These are phyloP conservation scores for Saturnispora quitensis DNA, from an alignment of 805 yeast species.

Conservation along the genomic window DNA sequence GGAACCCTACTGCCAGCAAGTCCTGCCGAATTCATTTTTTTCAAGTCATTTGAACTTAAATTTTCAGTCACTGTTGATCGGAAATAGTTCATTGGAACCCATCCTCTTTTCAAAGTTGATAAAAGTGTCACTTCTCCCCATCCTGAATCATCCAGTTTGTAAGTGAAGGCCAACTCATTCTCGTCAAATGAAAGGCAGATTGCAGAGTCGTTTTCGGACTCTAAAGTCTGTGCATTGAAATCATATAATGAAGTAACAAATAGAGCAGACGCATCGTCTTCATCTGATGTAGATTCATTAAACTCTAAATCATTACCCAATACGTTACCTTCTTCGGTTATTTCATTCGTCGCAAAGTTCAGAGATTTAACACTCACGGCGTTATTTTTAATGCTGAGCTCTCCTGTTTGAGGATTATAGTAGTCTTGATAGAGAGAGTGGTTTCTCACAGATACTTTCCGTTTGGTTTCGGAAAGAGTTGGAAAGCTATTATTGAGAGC, in stretches of 20 bases:
- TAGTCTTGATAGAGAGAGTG: constrained; percentile 19
- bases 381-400: constrained; percentile 5
- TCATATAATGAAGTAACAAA: constrained; percentile 29
- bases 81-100: constrained; percentile 83
- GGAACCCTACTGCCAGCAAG: constrained; percentile 40
- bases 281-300: constrained; percentile 9
- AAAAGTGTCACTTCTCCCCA: constrained; percentile 81
- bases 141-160: constrained; percentile 70
- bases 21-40: constrained; percentile 13
- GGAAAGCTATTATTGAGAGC: constrained; percentile 16
- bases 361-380: not conserved
- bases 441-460: constrained; percentile 23
- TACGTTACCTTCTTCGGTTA: constrained; percentile 2
- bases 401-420: constrained; percentile 11
- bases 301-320: constrained; percentile 8
- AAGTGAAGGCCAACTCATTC: constrained; percentile 68
- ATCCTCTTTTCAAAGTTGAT: constrained; percentile 56
- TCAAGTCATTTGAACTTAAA: constrained; percentile 12
- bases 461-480: constrained; percentile 4
- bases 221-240: constrained; percentile 37
- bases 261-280: constrained; percentile 28
- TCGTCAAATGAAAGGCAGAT: constrained; percentile 66
- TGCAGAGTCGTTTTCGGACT: constrained; percentile 56
- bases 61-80: constrained; percentile 29
- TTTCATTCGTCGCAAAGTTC: not conserved